Evolutionary conservation across 768 basidiomycete species (phyloP).

Genomic region (Auriscalpium microsporum): DNA sequence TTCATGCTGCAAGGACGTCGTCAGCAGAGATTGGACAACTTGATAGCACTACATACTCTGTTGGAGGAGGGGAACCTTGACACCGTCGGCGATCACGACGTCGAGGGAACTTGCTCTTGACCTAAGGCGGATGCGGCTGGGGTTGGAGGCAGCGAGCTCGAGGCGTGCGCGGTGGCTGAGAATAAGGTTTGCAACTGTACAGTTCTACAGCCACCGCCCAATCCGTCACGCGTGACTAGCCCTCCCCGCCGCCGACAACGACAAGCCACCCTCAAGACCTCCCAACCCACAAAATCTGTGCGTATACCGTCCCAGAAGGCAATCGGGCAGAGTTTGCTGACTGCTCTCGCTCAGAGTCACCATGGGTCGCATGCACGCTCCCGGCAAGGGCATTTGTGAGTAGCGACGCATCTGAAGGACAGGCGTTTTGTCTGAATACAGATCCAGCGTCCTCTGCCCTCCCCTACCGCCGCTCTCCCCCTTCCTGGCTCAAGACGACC

Average conservation of each 20-base stretch:
- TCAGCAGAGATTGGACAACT: not conserved
- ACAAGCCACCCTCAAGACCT: constrained; percentile 38
- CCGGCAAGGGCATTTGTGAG: constrained; percentile 99
- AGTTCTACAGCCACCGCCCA: constrained; percentile 39
- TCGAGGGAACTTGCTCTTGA: constrained; percentile 27
- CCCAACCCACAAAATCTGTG: constrained; percentile 29
- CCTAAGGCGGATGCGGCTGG: not conserved
- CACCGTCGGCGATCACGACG: constrained; percentile 37
- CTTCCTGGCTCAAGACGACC: constrained; percentile 94
- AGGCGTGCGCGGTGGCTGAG: constrained; percentile 20
- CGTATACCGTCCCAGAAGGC: constrained; percentile 5
- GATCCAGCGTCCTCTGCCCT: constrained; percentile 82
- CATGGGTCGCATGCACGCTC: constrained; percentile 99
- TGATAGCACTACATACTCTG: constrained; percentile 2
- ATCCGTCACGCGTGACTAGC: constrained; percentile 28
- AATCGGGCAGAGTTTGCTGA: constrained; percentile 5
- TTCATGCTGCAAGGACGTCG: constrained; percentile 61
- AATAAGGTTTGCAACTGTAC: constrained; percentile 59
- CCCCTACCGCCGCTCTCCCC: constrained; percentile 92
- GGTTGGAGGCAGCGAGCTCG: constrained; percentile 14
- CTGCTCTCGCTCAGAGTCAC: constrained; percentile 20
- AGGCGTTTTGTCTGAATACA: not conserved
- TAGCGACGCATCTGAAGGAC: constrained; percentile 14
- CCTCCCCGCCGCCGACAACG: constrained; percentile 21
- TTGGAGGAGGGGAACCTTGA: constrained; percentile 29